A percentile compares a stretch with the other conserved stretches of the same genome.
phyloP scores from a whole-genome alignment of 352 stramenopile species.

The Globisporangium yorkense region DNA sequence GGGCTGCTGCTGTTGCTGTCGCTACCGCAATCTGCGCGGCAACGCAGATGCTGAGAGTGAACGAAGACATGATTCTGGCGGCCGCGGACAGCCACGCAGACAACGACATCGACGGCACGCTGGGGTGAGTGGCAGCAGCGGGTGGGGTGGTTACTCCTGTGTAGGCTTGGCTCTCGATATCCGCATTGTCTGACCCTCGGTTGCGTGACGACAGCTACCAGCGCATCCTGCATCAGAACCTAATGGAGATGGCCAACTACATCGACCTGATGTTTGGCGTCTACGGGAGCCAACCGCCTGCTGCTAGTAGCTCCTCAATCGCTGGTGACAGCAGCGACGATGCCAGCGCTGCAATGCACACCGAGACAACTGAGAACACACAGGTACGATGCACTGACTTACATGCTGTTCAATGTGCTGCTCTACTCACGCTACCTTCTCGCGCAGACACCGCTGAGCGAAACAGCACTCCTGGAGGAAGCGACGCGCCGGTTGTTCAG shows the following conservation, averaged over 20 bases:
- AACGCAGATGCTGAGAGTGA: constrained; percentile 60
- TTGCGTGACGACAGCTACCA: constrained; percentile 40
- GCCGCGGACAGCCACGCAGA: constrained; percentile 57
- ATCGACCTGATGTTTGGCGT: constrained; percentile 74
- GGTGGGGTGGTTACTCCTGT: not conserved
- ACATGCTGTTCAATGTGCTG: no score
- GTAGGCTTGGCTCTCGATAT: no score
- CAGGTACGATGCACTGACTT: no score
- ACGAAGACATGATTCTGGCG: constrained; percentile 66
- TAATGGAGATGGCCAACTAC: constrained; percentile 81
- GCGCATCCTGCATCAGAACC: constrained; percentile 59
- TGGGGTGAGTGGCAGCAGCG: constrained; percentile 31
- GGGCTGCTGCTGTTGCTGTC: no score
- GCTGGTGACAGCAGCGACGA: not conserved
- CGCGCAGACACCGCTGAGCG: no score
- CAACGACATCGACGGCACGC: constrained; percentile 35
- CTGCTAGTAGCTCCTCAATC: not conserved
- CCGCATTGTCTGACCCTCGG: no score
- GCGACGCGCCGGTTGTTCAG: no score
- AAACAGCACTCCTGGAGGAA: no score
- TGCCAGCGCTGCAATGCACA: not conserved
- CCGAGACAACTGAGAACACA: no score
- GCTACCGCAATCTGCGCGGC: not conserved
- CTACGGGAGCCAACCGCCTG: constrained; percentile 32
- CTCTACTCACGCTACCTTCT: no score